These are phyloP conservation scores for Beauveria varroae DNA, from an alignment of 2,329 filamentous ascomycete species.

Conservation along the genomic window DNA sequence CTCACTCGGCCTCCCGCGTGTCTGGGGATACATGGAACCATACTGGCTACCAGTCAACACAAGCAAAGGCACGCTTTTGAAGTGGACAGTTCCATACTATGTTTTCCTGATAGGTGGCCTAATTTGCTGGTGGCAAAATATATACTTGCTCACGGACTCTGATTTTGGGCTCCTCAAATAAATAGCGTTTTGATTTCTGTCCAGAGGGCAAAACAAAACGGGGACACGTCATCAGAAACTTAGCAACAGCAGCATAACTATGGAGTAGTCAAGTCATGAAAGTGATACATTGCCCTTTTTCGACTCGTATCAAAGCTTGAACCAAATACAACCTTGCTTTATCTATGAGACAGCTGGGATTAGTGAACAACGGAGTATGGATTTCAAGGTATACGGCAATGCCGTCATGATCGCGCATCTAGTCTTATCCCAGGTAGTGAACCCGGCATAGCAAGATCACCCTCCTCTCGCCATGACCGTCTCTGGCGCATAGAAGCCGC, in stretches of 20 bases:
- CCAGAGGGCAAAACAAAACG: too few relatives aligned
- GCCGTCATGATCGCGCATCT: constrained; percentile 16
- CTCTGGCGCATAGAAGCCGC: constrained; percentile 32
- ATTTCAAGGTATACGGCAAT: neutral
- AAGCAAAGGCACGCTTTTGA: constrained; percentile 16
- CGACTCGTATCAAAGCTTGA: neutral
- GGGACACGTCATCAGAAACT: neutral
- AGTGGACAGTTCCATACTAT: constrained; percentile 78
- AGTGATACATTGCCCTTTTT: neutral
- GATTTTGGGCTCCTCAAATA: constrained; percentile 20
- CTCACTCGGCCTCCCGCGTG: constrained; percentile 75
- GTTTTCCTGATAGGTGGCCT: constrained; percentile 64
- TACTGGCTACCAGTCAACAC: constrained; percentile 28
- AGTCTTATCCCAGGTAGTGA: constrained; percentile 34
- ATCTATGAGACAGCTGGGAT: neutral
- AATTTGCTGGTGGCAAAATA: constrained; percentile 58
- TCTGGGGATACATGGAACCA: constrained; percentile 71
- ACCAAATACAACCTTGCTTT: neutral
- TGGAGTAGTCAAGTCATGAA: neutral
- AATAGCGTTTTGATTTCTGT: neutral
- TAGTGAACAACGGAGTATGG: neutral
- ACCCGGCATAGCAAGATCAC: constrained; percentile 39
- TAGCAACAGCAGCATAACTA: neutral
- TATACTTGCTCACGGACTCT: constrained; percentile 65
- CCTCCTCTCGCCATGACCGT: constrained; percentile 28